Base-by-base conservation (phyloP, 805 yeast genomes). In the Kuraishia ogatae region DNA sequence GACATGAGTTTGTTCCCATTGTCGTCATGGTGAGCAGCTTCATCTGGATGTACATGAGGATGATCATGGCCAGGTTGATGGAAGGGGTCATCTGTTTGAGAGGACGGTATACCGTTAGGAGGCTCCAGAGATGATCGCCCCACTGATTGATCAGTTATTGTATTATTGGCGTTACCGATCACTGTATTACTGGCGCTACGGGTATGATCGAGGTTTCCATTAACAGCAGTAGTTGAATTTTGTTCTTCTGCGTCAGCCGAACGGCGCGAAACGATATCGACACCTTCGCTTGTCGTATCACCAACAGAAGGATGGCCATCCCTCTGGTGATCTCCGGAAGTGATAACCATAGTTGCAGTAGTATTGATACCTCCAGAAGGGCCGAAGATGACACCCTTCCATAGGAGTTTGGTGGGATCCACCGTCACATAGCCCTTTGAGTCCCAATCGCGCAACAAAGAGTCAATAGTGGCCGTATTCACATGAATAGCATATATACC, bases 351-450 rank as follows among this genome's bases (percentile, higher is more conserved):
- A 1, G 79, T 73, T 1, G 81, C 76, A 0, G 81, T 82, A 0
- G 86, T 81, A 62, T 87, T 86, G 39, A 89, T 84, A 15, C 96
- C 96, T 22, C 94, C 90, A 0, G 92, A 85, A 0, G 94, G 93
- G 0, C 96, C 96, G 62, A 83, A 78, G n/a, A 88, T 78, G 69
- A 88, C 77, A 1, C 92, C 91, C 61, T 86, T 87, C 96, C 97
- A 90, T 15, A 89, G 58, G 15, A 90, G 70, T 22, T 46, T 47
- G 22, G 22, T 22, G 49, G 49, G 49, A 49, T 83, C 74, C n/a
- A 89, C 60, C 35, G 64, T 66, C 17, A 76, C 75, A 57, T 84
- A 82, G 0, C 71, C 69, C 61, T 85, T 88, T 5, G 43, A 10
- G 13, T 35, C 43, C 43, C 43, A 35, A 15, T 35, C 13, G 43